Evolutionary conservation across 2,329 filamentous ascomycete genomes (phyloP).

Genomic region (Cercospora sp.): DNA sequence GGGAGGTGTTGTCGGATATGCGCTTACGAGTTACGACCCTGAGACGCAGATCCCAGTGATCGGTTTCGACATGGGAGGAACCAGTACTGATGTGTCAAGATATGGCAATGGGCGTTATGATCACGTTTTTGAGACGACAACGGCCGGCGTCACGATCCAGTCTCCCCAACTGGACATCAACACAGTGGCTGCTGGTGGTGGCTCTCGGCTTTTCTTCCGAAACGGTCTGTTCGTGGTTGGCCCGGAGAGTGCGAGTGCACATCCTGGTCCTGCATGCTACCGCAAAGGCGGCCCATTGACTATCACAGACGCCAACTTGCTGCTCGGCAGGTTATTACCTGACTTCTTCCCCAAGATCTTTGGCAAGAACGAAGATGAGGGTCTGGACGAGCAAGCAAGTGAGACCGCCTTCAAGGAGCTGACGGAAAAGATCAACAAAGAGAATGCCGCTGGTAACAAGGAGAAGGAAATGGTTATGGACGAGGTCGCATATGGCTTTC

Average conservation of each 20-base stretch:
- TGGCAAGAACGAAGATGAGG: slow-evolving; percentile 81
- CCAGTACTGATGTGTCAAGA: slow-evolving; percentile 85
- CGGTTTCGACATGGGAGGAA: slow-evolving; percentile 95
- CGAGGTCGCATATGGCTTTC: slow-evolving; percentile 84
- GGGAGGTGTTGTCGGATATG: slow-evolving; percentile 91
- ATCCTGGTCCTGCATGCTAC: slow-evolving; percentile 88
- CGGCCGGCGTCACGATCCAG: slow-evolving; percentile 90
- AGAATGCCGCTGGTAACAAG: slow-evolving; percentile 62
- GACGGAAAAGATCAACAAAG: slow-evolving; percentile 73
- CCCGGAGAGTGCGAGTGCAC: slow-evolving; percentile 83
- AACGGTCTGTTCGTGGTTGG: slow-evolving; percentile 90
- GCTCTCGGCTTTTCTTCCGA: slow-evolving; percentile 79
- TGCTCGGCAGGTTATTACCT: slow-evolving; percentile 78
- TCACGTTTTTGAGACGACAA: slow-evolving; percentile 92
- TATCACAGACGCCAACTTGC: slow-evolving; percentile 90
- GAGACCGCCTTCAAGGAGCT: slow-evolving; percentile 73
- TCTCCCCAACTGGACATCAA: slow-evolving; percentile 93
- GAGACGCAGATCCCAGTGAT: slow-evolving; percentile 82
- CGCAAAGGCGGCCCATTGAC: slow-evolving; percentile 85
- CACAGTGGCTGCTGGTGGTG: slow-evolving; percentile 87
- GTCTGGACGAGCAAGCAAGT: slow-evolving; percentile 73
- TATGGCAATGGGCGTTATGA: slow-evolving; percentile 80
- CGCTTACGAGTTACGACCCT: slow-evolving; percentile 84
- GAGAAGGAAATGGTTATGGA: slow-evolving; percentile 70
- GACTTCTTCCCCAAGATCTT: slow-evolving; percentile 97